Evolutionary conservation across 2,329 filamentous ascomycete genomes (phyloP).

Genomic region (Neonectria neomacrospora): DNA sequence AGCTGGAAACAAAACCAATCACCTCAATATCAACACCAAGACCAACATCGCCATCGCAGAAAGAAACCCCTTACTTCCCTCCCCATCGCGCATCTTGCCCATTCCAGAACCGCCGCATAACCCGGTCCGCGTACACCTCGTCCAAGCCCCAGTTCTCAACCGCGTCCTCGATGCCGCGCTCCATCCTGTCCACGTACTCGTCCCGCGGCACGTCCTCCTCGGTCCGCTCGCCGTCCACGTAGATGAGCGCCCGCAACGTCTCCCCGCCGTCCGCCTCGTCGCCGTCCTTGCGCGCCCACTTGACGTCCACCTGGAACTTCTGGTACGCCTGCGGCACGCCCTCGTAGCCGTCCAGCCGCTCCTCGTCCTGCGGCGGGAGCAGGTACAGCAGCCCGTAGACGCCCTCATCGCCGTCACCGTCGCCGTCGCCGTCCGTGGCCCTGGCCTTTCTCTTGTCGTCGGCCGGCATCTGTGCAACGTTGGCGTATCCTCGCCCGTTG

Average conservation of each 20-base stretch:
- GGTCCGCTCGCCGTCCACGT: conserved; percentile 63
- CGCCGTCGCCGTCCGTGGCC: conserved; percentile 17
- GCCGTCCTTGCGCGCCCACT: conserved; percentile 39
- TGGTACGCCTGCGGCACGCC: conserved; percentile 72
- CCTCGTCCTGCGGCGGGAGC: conserved; percentile 62
- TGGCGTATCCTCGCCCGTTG: conserved; percentile 74
- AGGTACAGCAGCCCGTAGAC: conserved; percentile 69
- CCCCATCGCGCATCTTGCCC: conserved; percentile 17
- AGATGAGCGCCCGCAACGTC: conserved; percentile 62
- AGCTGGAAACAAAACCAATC: not conserved
- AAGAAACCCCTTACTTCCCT: not conserved
- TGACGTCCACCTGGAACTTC: conserved; percentile 56
- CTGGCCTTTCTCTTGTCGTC: conserved; percentile 26
- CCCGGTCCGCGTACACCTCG: conserved; percentile 61
- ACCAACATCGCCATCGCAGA: not conserved
- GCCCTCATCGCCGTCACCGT: conserved; percentile 46
- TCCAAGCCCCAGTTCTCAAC: conserved; percentile 64
- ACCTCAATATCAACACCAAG: not conserved
- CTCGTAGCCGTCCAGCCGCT: conserved; percentile 65
- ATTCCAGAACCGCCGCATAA: conserved; percentile 61
- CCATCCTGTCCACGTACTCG: conserved; percentile 74
- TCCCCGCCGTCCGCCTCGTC: conserved; percentile 37
- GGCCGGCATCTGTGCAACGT: conserved; percentile 60
- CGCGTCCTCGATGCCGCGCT: conserved; percentile 70
- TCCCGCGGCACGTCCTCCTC: conserved; percentile 55